These are phyloP conservation scores for Akanthomyces uredinophilus DNA, from an alignment of 2,329 filamentous ascomycete species.

Conservation along the genomic window DNA sequence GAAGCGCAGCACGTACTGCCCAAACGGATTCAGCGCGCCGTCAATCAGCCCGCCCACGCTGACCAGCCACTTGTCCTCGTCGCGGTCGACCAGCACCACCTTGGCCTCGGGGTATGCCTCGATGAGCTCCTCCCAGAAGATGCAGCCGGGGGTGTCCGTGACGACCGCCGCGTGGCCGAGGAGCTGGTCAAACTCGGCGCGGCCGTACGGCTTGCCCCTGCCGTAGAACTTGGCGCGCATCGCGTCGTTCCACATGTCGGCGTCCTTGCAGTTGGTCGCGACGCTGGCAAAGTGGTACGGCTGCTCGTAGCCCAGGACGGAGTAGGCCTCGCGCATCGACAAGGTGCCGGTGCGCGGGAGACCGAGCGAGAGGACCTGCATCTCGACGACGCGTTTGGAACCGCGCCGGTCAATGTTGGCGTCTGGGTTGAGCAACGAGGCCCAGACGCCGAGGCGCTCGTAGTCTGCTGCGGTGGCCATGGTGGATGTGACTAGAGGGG, in stretches of 20 bases:
- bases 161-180: background rate
- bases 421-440: background rate
- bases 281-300: background rate
- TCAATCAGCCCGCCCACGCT: conserved; percentile 19
- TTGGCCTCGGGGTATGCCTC: conserved; percentile 12
- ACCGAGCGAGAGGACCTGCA: background rate
- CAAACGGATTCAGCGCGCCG: background rate
- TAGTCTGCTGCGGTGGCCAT: background rate
- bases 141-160: background rate
- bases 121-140: background rate
- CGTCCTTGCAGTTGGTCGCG: background rate
- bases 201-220: background rate
- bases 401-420: background rate
- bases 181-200: background rate
- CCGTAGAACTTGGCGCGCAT: background rate
- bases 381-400: background rate
- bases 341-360: background rate
- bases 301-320: background rate
- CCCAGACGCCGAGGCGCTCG: background rate
- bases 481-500: background rate
- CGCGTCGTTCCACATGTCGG: background rate
- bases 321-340: background rate
- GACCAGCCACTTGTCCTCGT: conserved; percentile 21
- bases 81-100: conserved; percentile 25
- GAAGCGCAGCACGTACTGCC: background rate